A percentile compares a stretch with the other conserved stretches of the same genome.
phyloP scores from a whole-genome alignment of 2,329 filamentous ascomycete species.

The Tolypocladium nubicola region DNA sequence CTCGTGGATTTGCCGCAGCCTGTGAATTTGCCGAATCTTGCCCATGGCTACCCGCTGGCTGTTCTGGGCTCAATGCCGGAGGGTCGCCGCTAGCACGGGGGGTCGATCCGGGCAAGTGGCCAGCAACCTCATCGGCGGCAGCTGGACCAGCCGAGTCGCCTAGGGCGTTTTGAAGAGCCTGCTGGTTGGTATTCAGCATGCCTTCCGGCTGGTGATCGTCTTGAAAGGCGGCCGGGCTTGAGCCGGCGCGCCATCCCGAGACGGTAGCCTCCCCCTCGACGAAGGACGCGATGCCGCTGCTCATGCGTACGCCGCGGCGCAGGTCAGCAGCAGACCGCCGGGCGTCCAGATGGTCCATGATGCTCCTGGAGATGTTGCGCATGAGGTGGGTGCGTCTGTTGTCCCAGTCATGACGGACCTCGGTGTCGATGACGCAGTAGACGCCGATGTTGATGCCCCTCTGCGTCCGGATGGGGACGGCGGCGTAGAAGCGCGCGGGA shows the following conservation, averaged over 20 bases:
- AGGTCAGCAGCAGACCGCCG: slow-evolving; percentile 15
- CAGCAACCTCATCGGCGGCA: background rate
- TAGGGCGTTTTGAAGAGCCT: background rate
- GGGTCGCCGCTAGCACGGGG: background rate
- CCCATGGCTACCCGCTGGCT: background rate
- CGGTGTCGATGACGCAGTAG: slow-evolving; percentile 19
- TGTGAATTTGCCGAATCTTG: background rate
- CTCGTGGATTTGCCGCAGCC: background rate
- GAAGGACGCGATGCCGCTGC: slow-evolving; percentile 22
- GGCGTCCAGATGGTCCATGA: slow-evolving; percentile 26
- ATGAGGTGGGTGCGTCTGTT: slow-evolving; percentile 14
- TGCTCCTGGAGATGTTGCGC: slow-evolving; percentile 15
- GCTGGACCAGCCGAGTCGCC: background rate
- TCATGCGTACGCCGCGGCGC: slow-evolving; percentile 24
- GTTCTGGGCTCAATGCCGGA: background rate
- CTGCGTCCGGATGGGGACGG: slow-evolving; percentile 27
- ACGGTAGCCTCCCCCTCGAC: slow-evolving; percentile 21
- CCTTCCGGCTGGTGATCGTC: slow-evolving; percentile 6
- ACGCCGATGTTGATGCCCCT: slow-evolving; percentile 32
- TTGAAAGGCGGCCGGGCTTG: slow-evolving; percentile 1
- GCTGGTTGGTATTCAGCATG: slow-evolving; percentile 7
- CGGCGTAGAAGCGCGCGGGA: slow-evolving; percentile 26
- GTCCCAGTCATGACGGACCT: slow-evolving; percentile 9
- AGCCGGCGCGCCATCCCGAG: slow-evolving; percentile 11
- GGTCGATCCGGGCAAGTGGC: background rate